Evolutionary conservation across 306 rosid species (phyloP), one percentile per base, ranked within the genome.

Genomic region (Ochetophila trinervis): DNA sequence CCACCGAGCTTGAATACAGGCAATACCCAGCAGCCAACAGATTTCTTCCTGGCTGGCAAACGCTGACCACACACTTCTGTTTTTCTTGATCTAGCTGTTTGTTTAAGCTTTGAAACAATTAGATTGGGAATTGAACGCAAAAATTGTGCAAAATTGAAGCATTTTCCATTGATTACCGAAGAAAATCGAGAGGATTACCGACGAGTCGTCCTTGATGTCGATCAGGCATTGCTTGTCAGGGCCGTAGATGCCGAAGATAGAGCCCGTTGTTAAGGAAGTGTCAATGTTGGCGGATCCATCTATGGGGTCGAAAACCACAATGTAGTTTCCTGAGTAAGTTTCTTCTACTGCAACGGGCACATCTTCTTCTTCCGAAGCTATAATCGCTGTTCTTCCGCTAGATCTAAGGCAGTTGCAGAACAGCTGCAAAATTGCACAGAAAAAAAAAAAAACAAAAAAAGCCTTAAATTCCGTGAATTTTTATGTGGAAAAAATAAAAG

Each of bases 321-420:
- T 69, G 55, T 79, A 79, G 77, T 79, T 67, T 56, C 84, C 80
- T 18, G 77, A 79, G 68, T 70, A 79, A 0, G 80, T 79, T 62
- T 79, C 80, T 64, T 79, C 84, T 21, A 79, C 84, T 2, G 84
- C 84, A 42, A 79, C 80, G 9, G 84, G 84, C 14, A 79, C 56
- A 36, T 75, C 80, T 66, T 79, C 84, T 64, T 79, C 84, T 68
- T 79, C 80, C 1, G 84, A 79, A 4, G 84, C 80, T 53, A 79
- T 79, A 2, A 79, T 79, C 52, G 78, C 80, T 0, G 84, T 79
- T 24, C 78, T 60, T 3, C 84, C 84, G 15, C 68, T 70, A 4
- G 84, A 75, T 62, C 84, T 75, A 34, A 75, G 59, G 80, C 80
- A 79, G 61, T 44, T 70, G 68, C 77, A 79, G 20, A 79, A 79